These are phyloP conservation scores for Vigna angularis DNA, from an alignment of 306 rosid genomes.

Conservation along the genomic window DNA sequence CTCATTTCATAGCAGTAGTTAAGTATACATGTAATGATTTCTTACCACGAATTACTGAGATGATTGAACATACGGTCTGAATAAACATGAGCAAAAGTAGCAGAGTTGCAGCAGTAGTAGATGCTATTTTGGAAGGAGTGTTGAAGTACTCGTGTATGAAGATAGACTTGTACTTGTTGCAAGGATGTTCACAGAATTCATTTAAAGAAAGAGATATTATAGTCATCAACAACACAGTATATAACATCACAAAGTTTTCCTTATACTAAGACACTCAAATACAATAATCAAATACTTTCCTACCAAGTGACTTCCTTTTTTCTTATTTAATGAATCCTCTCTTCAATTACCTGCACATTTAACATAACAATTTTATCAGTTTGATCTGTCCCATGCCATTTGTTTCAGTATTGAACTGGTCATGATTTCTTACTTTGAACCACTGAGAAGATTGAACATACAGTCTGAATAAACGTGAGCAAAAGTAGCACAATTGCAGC, in stretches of 20 bases:
- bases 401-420: not conserved
- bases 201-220: not conserved
- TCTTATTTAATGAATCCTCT: no score
- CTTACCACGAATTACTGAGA: not conserved
- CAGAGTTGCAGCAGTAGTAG: not conserved
- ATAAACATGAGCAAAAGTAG: not conserved
- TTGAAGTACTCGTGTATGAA: not conserved
- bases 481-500: not conserved
- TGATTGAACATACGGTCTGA: not conserved
- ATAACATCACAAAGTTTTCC: no score
- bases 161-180: not conserved
- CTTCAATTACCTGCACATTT: not conserved
- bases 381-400: not conserved
- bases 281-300: no score
- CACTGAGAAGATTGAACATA: not conserved
- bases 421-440: not conserved
- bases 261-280: no score
- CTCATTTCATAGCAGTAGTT: not conserved
- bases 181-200: not conserved
- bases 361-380: not conserved
- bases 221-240: no score
- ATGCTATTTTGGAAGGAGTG: constrained; percentile 2
- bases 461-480: not conserved
- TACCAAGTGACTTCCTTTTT: no score
- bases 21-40: not conserved